Conservation (phyloP, 2,329 filamentous ascomycete genomes). For the Pseudogymnoascus verrucosus region DNA sequence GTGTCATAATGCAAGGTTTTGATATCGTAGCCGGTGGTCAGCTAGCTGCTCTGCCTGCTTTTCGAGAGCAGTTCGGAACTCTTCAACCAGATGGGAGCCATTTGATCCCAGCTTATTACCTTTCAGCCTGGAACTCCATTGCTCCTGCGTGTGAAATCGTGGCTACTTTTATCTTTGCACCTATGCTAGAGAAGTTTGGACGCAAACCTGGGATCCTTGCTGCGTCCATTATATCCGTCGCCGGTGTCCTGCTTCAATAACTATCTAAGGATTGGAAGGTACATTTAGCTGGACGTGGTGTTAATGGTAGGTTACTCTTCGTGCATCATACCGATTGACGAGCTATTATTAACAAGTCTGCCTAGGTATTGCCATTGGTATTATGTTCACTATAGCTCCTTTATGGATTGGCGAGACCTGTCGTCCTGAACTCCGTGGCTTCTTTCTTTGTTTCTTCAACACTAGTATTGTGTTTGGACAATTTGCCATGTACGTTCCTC, state of each 20-base stretch:
- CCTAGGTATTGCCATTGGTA: constrained; percentile 27
- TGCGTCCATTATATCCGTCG: constrained; percentile 22
- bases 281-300: constrained; percentile 24
- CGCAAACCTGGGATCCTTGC: constrained; percentile 26
- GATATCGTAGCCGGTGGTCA: constrained; percentile 21
- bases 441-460: constrained; percentile 33
- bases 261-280: constrained; percentile 24
- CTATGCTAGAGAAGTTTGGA: constrained; percentile 28
- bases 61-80: constrained; percentile 18
- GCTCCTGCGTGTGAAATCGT: constrained; percentile 24
- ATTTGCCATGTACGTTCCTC: constrained; percentile 18
- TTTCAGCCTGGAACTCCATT: constrained; percentile 27
- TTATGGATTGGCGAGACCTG: constrained; percentile 33
- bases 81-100: constrained; percentile 21
- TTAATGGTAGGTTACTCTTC: constrained; percentile 18
- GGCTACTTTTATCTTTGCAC: constrained; percentile 23
- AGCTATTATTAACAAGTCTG: background rate
- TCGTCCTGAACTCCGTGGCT: constrained; percentile 31
- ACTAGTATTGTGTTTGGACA: constrained; percentile 32
- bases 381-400: constrained; percentile 31
- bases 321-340: background rate
- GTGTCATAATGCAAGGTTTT: constrained; percentile 27
- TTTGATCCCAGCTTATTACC: constrained; percentile 26
- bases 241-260: constrained; percentile 27
- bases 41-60: constrained; percentile 22